Evolutionary conservation across 306 rosid genomes (phyloP).

Genomic region (Psophocarpus tetragonolobus): DNA sequence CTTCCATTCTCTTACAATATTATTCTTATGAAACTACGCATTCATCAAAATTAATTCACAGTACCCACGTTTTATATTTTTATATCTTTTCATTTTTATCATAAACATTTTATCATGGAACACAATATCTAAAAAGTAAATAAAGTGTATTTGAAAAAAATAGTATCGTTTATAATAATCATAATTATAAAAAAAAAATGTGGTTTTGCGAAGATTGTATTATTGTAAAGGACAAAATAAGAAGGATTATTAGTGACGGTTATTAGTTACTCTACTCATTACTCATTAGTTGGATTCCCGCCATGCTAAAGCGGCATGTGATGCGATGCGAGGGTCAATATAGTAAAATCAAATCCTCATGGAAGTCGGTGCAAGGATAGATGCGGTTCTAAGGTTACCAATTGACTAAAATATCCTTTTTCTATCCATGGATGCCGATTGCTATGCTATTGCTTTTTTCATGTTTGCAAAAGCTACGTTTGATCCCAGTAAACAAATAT

Average conservation of each 20-base stretch:
- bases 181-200: too few relatives aligned
- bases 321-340: constrained; percentile 38
- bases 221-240: not conserved
- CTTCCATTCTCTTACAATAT: not conserved
- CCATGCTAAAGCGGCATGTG: not conserved
- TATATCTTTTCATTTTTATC: not conserved
- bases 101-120: not conserved
- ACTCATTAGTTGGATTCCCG: constrained; percentile 21
- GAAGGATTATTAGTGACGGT: not conserved
- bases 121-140: too few relatives aligned
- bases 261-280: too few relatives aligned
- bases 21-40: not conserved
- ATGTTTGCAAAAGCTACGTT: not conserved
- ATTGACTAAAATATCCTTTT: constrained; percentile 31
- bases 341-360: not conserved
- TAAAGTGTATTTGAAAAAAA: too few relatives aligned
- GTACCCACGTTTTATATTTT: not conserved
- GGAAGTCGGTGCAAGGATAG: constrained; percentile 31
- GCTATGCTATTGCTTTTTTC: not conserved
- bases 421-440: not conserved
- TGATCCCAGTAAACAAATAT: not conserved
- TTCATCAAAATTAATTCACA: not conserved
- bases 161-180: too few relatives aligned
- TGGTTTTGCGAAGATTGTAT: not conserved
- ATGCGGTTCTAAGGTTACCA: not conserved